Conservation (phyloP, 2,329 filamentous ascomycete genomes). For the Coniella lustricola region DNA sequence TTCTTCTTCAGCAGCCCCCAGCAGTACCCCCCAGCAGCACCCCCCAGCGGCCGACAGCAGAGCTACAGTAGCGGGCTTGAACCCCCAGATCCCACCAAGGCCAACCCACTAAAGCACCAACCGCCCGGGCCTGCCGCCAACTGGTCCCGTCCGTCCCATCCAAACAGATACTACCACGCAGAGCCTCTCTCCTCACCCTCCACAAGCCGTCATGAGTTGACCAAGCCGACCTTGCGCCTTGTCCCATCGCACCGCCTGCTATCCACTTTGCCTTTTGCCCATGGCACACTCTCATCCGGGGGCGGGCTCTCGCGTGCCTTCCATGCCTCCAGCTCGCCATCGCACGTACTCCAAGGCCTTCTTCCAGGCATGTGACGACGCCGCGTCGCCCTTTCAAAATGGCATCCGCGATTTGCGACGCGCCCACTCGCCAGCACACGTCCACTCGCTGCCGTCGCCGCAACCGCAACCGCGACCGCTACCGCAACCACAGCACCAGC, state of each 20-base stretch:
- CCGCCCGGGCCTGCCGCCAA: not conserved
- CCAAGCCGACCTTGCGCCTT: conserved; percentile 4
- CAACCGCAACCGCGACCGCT: not conserved
- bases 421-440: not conserved
- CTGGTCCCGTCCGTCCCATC: not conserved
- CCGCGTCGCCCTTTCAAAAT: not conserved
- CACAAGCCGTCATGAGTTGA: not conserved
- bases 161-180: not conserved
- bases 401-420: not conserved
- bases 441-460: not conserved
- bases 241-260: not conserved
- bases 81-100: not conserved
- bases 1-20: too few relatives aligned
- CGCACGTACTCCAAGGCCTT: conserved; percentile 10
- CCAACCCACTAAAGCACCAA: not conserved
- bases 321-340: conserved; percentile 2
- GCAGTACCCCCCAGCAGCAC: too few relatives aligned
- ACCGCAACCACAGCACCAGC: not conserved
- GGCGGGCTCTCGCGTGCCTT: conserved; percentile 5
- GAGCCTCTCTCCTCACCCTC: conserved; percentile 1
- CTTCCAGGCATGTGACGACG: conserved; percentile 9
- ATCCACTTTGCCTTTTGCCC: conserved; percentile 2
- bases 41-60: too few relatives aligned
- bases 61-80: too few relatives aligned
- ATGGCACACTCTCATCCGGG: conserved; percentile 11